Evolutionary conservation across 495 filamentous ascomycete species (phyloP), one percentile per base, ranked within the genome.

Genomic region (Lasiosphaeris hirsuta): DNA sequence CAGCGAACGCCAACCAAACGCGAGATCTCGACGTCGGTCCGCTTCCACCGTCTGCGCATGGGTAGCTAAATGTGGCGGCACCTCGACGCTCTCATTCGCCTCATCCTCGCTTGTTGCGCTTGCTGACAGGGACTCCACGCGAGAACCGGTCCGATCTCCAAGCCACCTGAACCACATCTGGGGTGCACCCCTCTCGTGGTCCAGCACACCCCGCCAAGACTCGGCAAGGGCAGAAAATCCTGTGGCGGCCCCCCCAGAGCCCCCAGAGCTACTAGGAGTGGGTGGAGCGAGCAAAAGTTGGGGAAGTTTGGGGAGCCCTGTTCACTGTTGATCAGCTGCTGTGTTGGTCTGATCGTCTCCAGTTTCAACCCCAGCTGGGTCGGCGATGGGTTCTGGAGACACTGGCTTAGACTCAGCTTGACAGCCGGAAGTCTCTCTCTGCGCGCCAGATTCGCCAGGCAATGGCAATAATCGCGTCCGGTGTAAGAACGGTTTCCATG

Each of bases 231-330:
- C 39, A 46, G 50, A 38, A 44, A 53, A 41, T 51, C 34, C 6
- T 39, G 44, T 19, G 14, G 14, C n/a, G n/a, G 30, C 41, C 13
- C n/a, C 13, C 13, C 10, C 33, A 45, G 59, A 39, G 38, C 33
- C 50, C 46, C 51, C 51, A 14, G 30, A 37, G 46, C 23, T 33
- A 7, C 17, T 30, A n/a, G n/a, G 54, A 30, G 40, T 4, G 52
- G 55, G 53, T 34, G 53, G 54, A 51, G 47, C 46, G 36, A 38
- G 38, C 47, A 51, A 57, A 64, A 63, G 56, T 66, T 63, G 66
- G 66, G 66, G 61, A 68, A 62, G 55, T 34, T 68, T 66, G 63
- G 60, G 61, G 62, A 62, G 62, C 36, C 56, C 56, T 60, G 63
- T 37, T 60, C 36, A 48, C 56, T 60, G 63, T 37, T 60, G 58